Conservation (phyloP, 768 basidiomycete genomes). For the Leccinum obscurum region DNA sequence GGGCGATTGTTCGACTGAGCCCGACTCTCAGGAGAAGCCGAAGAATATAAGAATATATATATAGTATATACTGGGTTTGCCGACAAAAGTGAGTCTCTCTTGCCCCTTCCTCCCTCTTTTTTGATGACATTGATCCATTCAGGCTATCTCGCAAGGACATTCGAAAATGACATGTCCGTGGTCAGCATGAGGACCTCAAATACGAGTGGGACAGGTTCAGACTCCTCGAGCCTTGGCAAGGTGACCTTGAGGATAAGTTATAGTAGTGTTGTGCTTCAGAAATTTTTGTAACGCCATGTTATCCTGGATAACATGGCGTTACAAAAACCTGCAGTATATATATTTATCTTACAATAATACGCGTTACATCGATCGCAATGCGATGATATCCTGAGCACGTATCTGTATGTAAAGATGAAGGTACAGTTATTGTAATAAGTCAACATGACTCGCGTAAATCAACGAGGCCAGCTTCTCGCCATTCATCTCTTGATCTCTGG, state of each 20-base stretch:
- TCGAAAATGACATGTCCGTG: conserved; percentile 7
- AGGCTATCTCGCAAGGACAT: conserved; percentile 11
- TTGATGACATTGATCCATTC: not conserved
- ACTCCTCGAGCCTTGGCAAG: not conserved
- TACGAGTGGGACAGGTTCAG: not conserved
- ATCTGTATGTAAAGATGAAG: not conserved
- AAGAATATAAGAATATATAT: not conserved
- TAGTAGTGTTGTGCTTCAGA: too few relatives aligned
- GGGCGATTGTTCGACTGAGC: not conserved
- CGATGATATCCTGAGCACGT: too few relatives aligned
- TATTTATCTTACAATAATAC: too few relatives aligned
- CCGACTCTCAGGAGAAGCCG: not conserved
- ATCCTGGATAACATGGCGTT: too few relatives aligned
- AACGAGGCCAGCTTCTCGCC: not conserved
- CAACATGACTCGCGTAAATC: not conserved
- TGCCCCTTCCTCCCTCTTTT: not conserved
- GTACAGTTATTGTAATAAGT: not conserved
- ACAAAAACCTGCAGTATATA: too few relatives aligned
- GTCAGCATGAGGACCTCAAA: not conserved
- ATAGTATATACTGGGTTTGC: not conserved
- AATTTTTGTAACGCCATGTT: not conserved
- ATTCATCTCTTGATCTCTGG: not conserved
- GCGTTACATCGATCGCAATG: too few relatives aligned
- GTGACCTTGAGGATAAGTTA: not conserved
- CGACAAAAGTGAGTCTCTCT: not conserved